phyloP scores from a whole-genome alignment of 805 yeast genomes.

The Saccharomyces mikatae region DNA sequence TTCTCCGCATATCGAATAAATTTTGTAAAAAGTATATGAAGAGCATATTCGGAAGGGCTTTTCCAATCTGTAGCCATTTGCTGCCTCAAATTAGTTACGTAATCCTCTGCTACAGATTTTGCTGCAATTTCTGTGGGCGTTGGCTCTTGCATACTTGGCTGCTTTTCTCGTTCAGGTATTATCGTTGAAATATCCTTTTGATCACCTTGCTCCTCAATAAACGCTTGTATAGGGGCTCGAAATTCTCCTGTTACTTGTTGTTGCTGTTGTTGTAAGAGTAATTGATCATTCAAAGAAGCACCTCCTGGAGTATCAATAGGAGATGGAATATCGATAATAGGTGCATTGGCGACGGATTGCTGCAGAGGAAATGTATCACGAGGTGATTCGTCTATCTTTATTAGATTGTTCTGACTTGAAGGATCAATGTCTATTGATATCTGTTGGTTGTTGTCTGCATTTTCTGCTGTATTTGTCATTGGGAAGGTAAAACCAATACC shows the following conservation, averaged over 20 bases:
- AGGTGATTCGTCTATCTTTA: not conserved
- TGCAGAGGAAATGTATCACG: not conserved
- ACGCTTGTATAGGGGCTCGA: not conserved
- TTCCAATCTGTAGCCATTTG: conserved; percentile 47
- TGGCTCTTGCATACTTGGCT: conserved; percentile 1
- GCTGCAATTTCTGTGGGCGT: conserved; percentile 10
- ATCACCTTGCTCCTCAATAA: not conserved
- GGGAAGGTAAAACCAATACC: conserved; percentile 2
- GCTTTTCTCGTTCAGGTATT: not conserved
- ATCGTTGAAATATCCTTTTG: not conserved
- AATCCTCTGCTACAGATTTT: conserved; percentile 19
- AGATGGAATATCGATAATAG: conserved; percentile 15
- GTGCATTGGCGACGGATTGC: conserved; percentile 4
- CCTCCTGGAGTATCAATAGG: conserved; percentile 9
- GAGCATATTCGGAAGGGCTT: conserved; percentile 80
- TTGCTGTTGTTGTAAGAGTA: not conserved
- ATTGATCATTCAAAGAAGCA: not conserved
- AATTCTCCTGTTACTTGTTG: not conserved
- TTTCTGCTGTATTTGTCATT: not conserved
- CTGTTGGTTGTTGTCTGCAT: not conserved
- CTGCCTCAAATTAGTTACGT: conserved; percentile 28
- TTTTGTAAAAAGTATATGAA: conserved; percentile 90
- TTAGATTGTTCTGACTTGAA: not conserved
- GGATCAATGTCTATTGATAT: not conserved
- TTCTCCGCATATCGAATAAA: conserved; percentile 91